phyloP scores from a whole-genome alignment of 352 stramenopile genomes.

The Phytophthora palmivora region DNA sequence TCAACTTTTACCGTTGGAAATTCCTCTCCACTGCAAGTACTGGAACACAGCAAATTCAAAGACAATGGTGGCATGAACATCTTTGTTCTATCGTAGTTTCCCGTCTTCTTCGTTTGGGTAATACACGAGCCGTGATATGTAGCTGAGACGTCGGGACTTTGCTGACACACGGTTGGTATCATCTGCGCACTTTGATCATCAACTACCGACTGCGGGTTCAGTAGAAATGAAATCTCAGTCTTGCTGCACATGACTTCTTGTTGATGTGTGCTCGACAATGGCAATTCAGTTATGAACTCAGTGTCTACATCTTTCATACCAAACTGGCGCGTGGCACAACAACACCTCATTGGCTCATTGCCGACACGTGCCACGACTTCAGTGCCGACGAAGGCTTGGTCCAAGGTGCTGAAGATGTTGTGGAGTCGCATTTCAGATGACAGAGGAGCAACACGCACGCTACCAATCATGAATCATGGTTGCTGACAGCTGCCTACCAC shows the following conservation, averaged over 20 bases:
- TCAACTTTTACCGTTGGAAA: not conserved
- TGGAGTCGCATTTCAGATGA: not conserved
- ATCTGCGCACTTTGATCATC: not conserved
- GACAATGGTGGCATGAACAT: not conserved
- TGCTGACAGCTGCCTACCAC: not conserved
- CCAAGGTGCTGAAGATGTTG: not conserved
- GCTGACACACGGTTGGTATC: not conserved
- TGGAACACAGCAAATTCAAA: not conserved
- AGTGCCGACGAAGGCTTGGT: not conserved
- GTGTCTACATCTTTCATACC: not conserved
- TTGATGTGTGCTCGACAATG: not conserved
- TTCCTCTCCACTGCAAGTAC: not conserved
- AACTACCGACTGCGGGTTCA: not conserved
- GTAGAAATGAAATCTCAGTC: not conserved
- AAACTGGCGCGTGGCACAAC: not conserved
- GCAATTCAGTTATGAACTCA: not conserved
- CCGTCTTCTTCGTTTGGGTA: not conserved
- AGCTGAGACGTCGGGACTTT: not conserved
- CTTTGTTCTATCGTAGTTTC: not conserved
- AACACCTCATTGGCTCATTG: not conserved
- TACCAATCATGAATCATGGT: not conserved
- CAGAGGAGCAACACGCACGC: not conserved
- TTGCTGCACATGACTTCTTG: not conserved
- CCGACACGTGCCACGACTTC: not conserved
- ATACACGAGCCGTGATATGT: not conserved